Conservation (phyloP, 768 basidiomycete genomes). For the Suillus brevipes region DNA sequence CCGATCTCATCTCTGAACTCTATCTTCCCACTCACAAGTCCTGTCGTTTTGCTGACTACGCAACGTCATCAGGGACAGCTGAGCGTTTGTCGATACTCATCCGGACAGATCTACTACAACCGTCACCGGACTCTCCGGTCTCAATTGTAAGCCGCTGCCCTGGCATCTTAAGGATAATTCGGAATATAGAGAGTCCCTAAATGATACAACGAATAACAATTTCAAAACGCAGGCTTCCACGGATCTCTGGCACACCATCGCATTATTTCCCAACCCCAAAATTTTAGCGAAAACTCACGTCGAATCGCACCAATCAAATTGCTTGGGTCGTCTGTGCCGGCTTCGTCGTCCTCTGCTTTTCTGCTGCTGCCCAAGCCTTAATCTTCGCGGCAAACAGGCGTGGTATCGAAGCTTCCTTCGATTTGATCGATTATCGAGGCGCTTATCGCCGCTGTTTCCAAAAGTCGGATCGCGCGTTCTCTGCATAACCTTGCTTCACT, state of each 20-base stretch:
- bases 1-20: conserved; percentile 6
- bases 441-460: conserved; percentile 20
- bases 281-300: conserved; percentile 1
- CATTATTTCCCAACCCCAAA: conserved; percentile 8
- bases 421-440: conserved; percentile 24
- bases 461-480: conserved; percentile 1
- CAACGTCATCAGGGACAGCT: conserved; percentile 3
- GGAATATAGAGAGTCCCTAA: conserved; percentile 1
- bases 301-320: conserved; percentile 7
- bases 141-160: neutral
- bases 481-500: neutral
- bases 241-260: conserved; percentile 1
- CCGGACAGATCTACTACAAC: neutral
- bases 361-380: conserved; percentile 27
- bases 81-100: conserved; percentile 1
- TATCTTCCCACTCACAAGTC: neutral
- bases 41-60: neutral
- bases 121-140: neutral
- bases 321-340: conserved; percentile 7
- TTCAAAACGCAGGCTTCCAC: conserved; percentile 3
- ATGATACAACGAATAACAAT: conserved; percentile 2
- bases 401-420: conserved; percentile 19
- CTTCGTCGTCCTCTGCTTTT: conserved; percentile 22
- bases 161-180: conserved; percentile 2
- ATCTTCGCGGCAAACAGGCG: conserved; percentile 13